A percentile compares a stretch with the other conserved stretches of the same genome.
Evolutionary conservation across 768 basidiomycete genomes (phyloP).

Genomic region (Leccinum longicurvipes): DNA sequence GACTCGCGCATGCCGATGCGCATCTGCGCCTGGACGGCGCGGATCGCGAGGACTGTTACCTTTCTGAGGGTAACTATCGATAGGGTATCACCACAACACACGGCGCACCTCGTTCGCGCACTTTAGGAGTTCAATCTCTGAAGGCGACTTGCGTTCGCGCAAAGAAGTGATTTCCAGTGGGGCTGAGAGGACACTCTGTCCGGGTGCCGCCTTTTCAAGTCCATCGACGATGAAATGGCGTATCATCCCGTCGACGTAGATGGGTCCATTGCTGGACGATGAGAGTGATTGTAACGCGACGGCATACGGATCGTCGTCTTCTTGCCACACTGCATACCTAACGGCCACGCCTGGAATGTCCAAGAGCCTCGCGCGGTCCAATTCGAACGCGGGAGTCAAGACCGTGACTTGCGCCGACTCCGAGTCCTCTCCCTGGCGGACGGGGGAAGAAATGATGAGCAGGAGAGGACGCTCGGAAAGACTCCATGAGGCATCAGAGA

Average conservation of each 20-base stretch:
- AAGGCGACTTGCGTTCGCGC: slow-evolving; percentile 68
- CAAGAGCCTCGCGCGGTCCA: slow-evolving; percentile 61
- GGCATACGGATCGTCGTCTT: slow-evolving; percentile 65
- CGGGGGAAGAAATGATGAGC: slow-evolving; percentile 53
- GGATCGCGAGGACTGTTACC: slow-evolving; percentile 77
- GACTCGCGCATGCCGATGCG: slow-evolving; percentile 76
- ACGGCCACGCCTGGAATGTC: slow-evolving; percentile 47
- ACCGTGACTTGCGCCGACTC: slow-evolving; percentile 50
- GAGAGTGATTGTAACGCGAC: slow-evolving; percentile 38
- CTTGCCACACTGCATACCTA: slow-evolving; percentile 57
- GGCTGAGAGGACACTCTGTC: slow-evolving; percentile 43
- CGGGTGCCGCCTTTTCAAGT: slow-evolving; percentile 43
- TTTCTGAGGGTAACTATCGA: slow-evolving; percentile 28
- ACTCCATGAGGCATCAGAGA: slow-evolving; percentile 58
- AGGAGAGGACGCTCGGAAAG: slow-evolving; percentile 80
- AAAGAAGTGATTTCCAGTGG: slow-evolving; percentile 54
- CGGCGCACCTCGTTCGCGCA: slow-evolving; percentile 73
- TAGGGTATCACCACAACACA: neutral
- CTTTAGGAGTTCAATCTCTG: slow-evolving; percentile 68
- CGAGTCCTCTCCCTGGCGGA: slow-evolving; percentile 24
- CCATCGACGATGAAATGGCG: slow-evolving; percentile 67
- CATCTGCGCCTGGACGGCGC: slow-evolving; percentile 57
- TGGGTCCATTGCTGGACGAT: slow-evolving; percentile 28
- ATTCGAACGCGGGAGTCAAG: slow-evolving; percentile 77
- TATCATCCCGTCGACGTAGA: slow-evolving; percentile 60